These are phyloP conservation scores for Camptophora hylomeconis DNA, from an alignment of 2,329 filamentous ascomycete genomes.

Conservation along the genomic window DNA sequence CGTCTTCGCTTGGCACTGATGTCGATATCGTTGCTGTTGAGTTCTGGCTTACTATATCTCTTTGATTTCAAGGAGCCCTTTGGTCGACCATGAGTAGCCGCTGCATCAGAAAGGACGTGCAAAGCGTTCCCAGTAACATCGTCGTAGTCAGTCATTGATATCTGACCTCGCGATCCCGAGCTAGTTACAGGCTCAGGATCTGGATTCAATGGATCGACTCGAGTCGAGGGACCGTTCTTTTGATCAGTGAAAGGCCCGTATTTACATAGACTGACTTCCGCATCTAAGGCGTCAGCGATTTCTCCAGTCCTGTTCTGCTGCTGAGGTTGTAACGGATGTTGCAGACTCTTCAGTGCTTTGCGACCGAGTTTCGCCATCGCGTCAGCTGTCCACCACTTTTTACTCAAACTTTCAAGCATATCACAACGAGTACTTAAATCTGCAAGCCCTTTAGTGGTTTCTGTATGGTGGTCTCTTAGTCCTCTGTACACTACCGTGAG, in stretches of 20 bases:
- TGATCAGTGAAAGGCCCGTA: conserved; percentile 15
- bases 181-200: background rate
- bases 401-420: conserved; percentile 23
- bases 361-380: conserved; percentile 28
- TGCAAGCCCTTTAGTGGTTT: conserved; percentile 23
- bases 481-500: conserved; percentile 45
- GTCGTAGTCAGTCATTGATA: background rate
- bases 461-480: conserved; percentile 35
- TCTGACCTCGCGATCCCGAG: background rate
- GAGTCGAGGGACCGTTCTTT: background rate
- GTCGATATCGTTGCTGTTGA: too few species aligned
- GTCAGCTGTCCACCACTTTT: conserved; percentile 28
- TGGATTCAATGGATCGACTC: background rate
- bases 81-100: conserved; percentile 7
- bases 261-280: conserved; percentile 21
- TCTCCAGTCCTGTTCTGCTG: conserved; percentile 16
- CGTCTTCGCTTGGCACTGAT: too few species aligned
- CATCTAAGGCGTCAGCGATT: conserved; percentile 32
- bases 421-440: conserved; percentile 25
- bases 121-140: conserved; percentile 3
- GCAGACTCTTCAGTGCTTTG: conserved; percentile 22
- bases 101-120: conserved; percentile 16
- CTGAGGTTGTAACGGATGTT: conserved; percentile 9
- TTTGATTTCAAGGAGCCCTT: too few species aligned
- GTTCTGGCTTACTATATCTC: too few species aligned